phyloP scores from a whole-genome alignment of 2,329 filamentous ascomycete genomes.

The Nigrospora osmanthi region DNA sequence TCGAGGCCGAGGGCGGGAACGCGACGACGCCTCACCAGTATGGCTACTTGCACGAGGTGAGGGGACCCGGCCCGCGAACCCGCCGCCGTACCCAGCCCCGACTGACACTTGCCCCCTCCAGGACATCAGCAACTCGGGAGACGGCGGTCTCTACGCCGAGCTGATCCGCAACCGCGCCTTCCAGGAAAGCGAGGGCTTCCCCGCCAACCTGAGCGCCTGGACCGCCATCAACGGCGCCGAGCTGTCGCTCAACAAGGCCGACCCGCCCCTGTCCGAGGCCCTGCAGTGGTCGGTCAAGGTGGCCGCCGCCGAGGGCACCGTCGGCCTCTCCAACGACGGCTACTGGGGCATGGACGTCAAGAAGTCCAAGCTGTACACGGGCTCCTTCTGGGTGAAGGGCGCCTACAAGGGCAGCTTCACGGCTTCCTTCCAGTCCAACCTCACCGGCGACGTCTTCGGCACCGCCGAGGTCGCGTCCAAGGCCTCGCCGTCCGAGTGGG shows the following conservation, averaged over 20 bases:
- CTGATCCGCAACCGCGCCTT: constrained; percentile 65
- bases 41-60: constrained; percentile 36
- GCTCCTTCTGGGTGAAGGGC: constrained; percentile 46
- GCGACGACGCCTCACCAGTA: constrained; percentile 35
- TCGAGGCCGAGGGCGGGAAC: constrained; percentile 30
- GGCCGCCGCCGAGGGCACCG: constrained; percentile 18
- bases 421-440: constrained; percentile 35
- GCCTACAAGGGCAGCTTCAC: constrained; percentile 38
- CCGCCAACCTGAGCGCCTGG: constrained; percentile 37
- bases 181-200: constrained; percentile 40
- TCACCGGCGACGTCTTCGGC: constrained; percentile 36
- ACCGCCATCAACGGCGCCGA: constrained; percentile 30
- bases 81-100: constrained; percentile 17
- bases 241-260: constrained; percentile 37
- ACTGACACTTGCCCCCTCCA: constrained; percentile 13
- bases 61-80: not conserved
- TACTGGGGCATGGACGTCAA: constrained; percentile 51
- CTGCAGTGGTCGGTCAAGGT: constrained; percentile 45
- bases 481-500: constrained; percentile 33
- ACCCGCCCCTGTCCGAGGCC: constrained; percentile 40
- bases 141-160: constrained; percentile 67
- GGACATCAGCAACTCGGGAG: constrained; percentile 62
- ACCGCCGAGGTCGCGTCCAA: constrained; percentile 36
- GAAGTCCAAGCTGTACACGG: constrained; percentile 32
- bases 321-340: constrained; percentile 44